Evolutionary conservation across 805 yeast genomes (phyloP), one percentile per base, ranked within the genome.

Genomic region (Starmerella scarabaei): DNA sequence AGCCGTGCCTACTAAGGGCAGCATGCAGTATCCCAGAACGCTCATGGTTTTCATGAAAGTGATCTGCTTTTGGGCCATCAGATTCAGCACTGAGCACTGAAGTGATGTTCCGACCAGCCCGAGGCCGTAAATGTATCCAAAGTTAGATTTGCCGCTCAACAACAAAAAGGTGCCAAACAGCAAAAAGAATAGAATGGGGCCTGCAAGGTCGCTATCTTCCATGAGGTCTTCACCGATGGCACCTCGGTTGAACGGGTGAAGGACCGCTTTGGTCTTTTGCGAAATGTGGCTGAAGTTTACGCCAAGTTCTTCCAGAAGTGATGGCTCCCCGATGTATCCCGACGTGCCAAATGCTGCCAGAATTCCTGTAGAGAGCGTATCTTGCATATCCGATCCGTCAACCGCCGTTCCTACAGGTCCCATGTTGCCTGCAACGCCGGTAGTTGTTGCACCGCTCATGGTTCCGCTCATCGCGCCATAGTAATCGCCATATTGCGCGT

Each of bases 81-180:
- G 66, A 57, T 80, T 85, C 59, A 93, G 80, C 43, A 91, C 66
- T 51, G 73, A 72, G 61, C 86, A 96, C 49, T 85, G 71, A 24
- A 93, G 75, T 14, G 83, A 57, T 1, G 93, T 80, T 15, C 98
- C 98, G 51, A 88, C 76, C 32, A 91, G 62, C 0, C 95, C 97
- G 31, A 91, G 93, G 30, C 98, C 97, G 55, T 91, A 91, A 36
- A 91, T 81, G 59, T 91, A 91, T 2, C 97, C 97, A 57, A 91
- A 91, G 59, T 91, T 97, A 14, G 88, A 81, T 59, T 88, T 91
- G 4, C 98, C 97, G 1, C 94, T 57, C 26, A 86, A 66, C 37
- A 88, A 64, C 39, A 91, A 64, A 44, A 80, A 74, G 0, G 85
- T 71, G 17, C 95, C 98, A 56, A 88, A 88, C 41, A 84, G 60